phyloP scores from a whole-genome alignment of 768 basidiomycete genomes.

The Hemileccinum impolitum region DNA sequence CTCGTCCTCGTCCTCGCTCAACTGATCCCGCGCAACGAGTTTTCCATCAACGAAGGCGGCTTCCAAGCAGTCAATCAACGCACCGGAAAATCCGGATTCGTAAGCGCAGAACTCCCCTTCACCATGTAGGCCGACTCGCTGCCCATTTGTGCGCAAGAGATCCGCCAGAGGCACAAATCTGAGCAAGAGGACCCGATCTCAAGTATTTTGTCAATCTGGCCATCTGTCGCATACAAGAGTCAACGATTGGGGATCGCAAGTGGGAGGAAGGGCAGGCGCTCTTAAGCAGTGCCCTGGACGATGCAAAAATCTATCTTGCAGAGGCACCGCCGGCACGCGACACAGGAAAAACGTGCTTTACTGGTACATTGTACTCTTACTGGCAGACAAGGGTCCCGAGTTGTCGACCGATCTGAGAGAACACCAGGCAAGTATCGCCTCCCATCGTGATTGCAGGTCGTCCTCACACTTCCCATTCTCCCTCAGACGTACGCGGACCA shows the following conservation, averaged over 20 bases:
- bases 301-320: conserved; percentile 51
- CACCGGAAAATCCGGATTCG: conserved; percentile 40
- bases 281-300: conserved; percentile 56
- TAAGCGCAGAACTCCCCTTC: conserved; percentile 57
- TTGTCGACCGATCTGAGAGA: conserved; percentile 48
- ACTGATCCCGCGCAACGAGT: conserved; percentile 56
- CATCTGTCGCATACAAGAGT: conserved; percentile 44
- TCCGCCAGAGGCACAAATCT: conserved; percentile 41
- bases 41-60: conserved; percentile 54
- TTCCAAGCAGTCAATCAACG: conserved; percentile 44
- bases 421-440: conserved; percentile 39
- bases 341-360: conserved; percentile 58
- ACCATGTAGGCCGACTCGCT: conserved; percentile 55
- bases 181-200: conserved; percentile 52
- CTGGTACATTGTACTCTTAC: conserved; percentile 54
- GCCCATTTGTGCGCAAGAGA: conserved; percentile 55
- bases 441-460: no score
- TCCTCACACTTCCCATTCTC: neutral
- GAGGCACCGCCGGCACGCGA: conserved; percentile 57
- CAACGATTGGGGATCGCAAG: conserved; percentile 38
- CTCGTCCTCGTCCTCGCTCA: conserved; percentile 49
- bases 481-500: conserved; percentile 40
- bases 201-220: conserved; percentile 58
- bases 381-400: conserved; percentile 50
- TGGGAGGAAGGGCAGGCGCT: conserved; percentile 63